Percentiles rank a stretch among this genome's conserved stretches.
Evolutionary conservation across 2,329 filamentous ascomycete species (phyloP).

Genomic region (Venturiaceae sp.): DNA sequence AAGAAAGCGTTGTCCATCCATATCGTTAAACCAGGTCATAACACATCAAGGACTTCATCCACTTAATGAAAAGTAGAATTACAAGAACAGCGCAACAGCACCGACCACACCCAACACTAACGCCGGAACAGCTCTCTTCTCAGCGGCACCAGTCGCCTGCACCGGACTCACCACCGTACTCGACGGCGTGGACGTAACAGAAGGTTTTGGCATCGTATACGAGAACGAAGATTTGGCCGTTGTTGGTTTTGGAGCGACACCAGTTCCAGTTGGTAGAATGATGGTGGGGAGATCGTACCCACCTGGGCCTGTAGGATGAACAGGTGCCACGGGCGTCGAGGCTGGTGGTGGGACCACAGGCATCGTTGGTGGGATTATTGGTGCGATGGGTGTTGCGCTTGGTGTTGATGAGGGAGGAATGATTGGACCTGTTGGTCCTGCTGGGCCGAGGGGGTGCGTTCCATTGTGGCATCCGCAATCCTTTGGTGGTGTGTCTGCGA

Average conservation of each 20-base stretch:
- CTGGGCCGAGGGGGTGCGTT: not conserved
- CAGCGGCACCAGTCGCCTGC: not conserved
- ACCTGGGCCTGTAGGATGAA: not conserved
- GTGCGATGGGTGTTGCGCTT: not conserved
- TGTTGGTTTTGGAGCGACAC: not conserved
- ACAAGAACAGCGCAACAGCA: not conserved
- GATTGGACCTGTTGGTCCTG: not conserved
- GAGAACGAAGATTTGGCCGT: not conserved
- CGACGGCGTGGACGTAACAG: constrained; percentile 18
- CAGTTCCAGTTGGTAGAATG: not conserved
- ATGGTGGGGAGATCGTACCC: not conserved
- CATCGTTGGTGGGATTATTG: not conserved
- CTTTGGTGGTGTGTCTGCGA: constrained; percentile 13
- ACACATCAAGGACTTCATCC: not conserved
- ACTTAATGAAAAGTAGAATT: not conserved
- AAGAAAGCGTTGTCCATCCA: not conserved
- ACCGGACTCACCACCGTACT: not conserved
- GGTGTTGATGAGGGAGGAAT: not conserved
- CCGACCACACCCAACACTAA: not conserved
- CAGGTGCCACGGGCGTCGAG: not conserved
- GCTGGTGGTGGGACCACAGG: not conserved
- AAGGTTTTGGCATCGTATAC: constrained; percentile 16
- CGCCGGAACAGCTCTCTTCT: not conserved
- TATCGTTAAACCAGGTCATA: not conserved
- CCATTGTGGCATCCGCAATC: not conserved